Percentiles rank a stretch among this genome's conserved stretches.
phyloP scores from a whole-genome alignment of 139 green algal species.

The Chlamydomonas incerta region DNA sequence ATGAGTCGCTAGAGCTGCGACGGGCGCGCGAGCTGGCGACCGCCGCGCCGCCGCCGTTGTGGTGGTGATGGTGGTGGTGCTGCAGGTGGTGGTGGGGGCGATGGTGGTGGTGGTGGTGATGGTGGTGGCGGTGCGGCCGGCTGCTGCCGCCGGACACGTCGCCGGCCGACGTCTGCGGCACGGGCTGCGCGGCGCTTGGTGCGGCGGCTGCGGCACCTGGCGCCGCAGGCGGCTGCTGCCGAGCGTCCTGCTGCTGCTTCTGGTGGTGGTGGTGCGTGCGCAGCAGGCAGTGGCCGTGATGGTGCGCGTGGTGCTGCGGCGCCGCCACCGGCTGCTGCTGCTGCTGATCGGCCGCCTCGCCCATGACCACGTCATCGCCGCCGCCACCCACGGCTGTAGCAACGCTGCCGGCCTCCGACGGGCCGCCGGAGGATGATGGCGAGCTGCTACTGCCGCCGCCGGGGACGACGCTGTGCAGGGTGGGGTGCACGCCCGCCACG shows the following conservation, averaged over 20 bases:
- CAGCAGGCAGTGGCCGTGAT: not conserved
- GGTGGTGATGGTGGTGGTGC: not conserved
- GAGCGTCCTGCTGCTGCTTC: no score
- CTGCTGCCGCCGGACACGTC: not conserved
- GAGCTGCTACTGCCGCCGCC: not conserved
- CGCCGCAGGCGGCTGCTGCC: not conserved
- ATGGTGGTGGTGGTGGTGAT: not conserved
- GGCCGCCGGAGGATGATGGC: no score
- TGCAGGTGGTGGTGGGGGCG: not conserved
- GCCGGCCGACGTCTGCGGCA: no score
- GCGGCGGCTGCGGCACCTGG: not conserved
- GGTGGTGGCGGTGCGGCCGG: not conserved
- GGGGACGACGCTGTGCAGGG: not conserved
- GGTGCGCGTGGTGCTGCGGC: not conserved
- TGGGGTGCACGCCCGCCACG: constrained; percentile 8
- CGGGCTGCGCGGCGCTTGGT: not conserved
- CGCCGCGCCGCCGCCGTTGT: not conserved
- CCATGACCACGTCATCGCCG: no score
- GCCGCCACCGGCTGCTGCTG: no score
- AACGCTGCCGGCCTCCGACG: no score
- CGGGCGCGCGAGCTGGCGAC: no score
- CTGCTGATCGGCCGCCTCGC: no score
- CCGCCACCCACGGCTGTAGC: no score
- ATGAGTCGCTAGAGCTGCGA: no score
- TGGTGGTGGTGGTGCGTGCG: not conserved